These are phyloP conservation scores for Fraxinus quadrangulata DNA, from an alignment of 257 asterid species.

Conservation along the genomic window DNA sequence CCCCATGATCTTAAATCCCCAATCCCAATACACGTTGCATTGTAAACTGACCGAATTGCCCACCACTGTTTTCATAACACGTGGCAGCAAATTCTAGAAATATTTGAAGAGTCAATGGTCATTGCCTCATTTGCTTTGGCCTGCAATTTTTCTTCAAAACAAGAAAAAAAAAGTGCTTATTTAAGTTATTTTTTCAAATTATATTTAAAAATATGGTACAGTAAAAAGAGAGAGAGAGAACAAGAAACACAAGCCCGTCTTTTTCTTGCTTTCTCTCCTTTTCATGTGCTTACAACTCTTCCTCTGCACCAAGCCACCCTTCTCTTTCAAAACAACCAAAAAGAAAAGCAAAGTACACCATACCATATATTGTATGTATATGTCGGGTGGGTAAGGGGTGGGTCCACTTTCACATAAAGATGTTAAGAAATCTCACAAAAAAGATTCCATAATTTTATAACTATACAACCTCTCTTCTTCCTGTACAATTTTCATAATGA, in stretches of 20 bases:
- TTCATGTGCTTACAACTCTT: conserved; percentile 47
- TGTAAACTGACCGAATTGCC: conserved; percentile 31
- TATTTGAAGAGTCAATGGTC: conserved; percentile 36
- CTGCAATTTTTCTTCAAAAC: conserved; percentile 30
- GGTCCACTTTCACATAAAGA: conserved; percentile 20
- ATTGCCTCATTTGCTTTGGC: conserved; percentile 28
- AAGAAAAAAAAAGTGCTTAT: conserved; percentile 11
- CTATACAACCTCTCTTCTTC: conserved; percentile 34
- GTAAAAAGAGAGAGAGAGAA: conserved; percentile 29
- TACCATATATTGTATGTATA: conserved; percentile 1
- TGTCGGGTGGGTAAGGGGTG: background rate
- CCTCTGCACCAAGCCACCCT: conserved; percentile 32
- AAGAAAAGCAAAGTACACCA: conserved; percentile 36
- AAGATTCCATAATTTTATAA: conserved; percentile 30
- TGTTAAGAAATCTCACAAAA: conserved; percentile 24
- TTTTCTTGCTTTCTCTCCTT: conserved; percentile 77
- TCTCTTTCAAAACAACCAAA: conserved; percentile 37
- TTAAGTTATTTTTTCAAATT: background rate
- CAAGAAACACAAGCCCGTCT: conserved; percentile 49
- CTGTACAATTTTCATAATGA: conserved; percentile 66
- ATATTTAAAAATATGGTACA: conserved; percentile 29
- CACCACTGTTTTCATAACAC: conserved; percentile 24
- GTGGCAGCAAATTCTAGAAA: conserved; percentile 16
- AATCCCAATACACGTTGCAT: background rate
- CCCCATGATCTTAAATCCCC: background rate